A percentile compares a stretch with the other conserved stretches of the same genome.
Conservation (phyloP, 1,284 basidiomycete species). For the Agaricales sp. region DNA sequence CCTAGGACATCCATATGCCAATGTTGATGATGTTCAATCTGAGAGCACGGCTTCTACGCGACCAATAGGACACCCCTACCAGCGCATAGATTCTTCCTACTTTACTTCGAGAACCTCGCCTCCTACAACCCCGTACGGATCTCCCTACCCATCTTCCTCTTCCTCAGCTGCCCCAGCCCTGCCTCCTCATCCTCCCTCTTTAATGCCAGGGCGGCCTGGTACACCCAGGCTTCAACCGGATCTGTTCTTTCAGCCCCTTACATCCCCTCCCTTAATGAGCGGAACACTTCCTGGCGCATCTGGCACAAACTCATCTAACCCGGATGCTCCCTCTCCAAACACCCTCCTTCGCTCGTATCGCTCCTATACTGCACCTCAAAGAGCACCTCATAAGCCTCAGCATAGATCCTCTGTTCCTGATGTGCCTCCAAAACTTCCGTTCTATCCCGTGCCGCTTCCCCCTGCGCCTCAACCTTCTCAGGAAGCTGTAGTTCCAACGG, state of each 20-base stretch:
- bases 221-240: not conserved
- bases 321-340: too few relatives aligned
- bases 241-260: too few relatives aligned
- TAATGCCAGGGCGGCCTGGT: not conserved
- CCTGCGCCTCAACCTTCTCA: too few relatives aligned
- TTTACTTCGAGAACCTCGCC: too few relatives aligned
- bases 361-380: slow-evolving; percentile 13
- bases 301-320: too few relatives aligned
- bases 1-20: slow-evolving; percentile 6
- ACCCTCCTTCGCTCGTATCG: slow-evolving; percentile 11
- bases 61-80: slow-evolving; percentile 7
- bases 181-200: slow-evolving; percentile 8
- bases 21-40: slow-evolving; percentile 10
- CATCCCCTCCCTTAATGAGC: too few relatives aligned
- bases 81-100: too few relatives aligned
- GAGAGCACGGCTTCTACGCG: not conserved
- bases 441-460: too few relatives aligned
- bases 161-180: slow-evolving; percentile 1
- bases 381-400: slow-evolving; percentile 10
- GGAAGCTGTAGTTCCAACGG: too few relatives aligned
- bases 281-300: too few relatives aligned
- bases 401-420: slow-evolving; percentile 6
- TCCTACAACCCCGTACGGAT: too few relatives aligned
- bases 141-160: slow-evolving; percentile 8
- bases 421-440: slow-evolving; percentile 1